These are phyloP conservation scores for Musa acuminata DNA, from an alignment of 176 grass and related monocot genomes.

Conservation along the genomic window DNA sequence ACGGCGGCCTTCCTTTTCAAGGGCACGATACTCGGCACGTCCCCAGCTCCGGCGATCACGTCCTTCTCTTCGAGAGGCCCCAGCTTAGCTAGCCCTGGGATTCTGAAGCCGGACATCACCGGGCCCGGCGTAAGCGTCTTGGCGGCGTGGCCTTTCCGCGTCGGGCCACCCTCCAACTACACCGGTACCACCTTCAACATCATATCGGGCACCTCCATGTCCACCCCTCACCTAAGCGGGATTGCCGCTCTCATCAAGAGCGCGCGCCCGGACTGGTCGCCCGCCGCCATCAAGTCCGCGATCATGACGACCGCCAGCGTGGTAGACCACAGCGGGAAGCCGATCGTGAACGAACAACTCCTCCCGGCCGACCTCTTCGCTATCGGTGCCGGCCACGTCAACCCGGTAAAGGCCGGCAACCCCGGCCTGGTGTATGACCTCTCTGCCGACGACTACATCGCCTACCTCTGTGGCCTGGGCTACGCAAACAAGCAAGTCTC, in stretches of 20 bases:
- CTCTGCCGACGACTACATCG: slow-evolving; percentile 22
- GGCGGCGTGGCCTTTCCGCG: slow-evolving; percentile 18
- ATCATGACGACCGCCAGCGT: slow-evolving; percentile 50
- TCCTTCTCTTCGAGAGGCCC: slow-evolving; percentile 10
- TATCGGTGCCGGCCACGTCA: slow-evolving; percentile 58
- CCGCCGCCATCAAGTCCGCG: slow-evolving; percentile 49
- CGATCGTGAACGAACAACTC: slow-evolving; percentile 23
- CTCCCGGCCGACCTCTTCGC: slow-evolving; percentile 11
- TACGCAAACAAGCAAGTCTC: not conserved
- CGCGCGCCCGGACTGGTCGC: slow-evolving; percentile 44
- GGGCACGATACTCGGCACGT: slow-evolving; percentile 12
- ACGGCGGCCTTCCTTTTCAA: slow-evolving; percentile 44
- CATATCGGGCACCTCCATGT: slow-evolving; percentile 55
- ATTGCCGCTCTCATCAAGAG: slow-evolving; percentile 51
- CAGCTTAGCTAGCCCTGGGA: slow-evolving; percentile 19
- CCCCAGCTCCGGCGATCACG: slow-evolving; percentile 5
- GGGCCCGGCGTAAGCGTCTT: slow-evolving; percentile 38
- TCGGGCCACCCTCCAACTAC: too few relatives aligned
- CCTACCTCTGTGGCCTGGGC: slow-evolving; percentile 46
- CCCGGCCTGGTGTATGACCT: slow-evolving; percentile 69
- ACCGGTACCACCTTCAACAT: slow-evolving; percentile 19
- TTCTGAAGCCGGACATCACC: slow-evolving; percentile 57
- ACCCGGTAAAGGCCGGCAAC: slow-evolving; percentile 35
- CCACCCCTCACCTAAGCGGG: slow-evolving; percentile 51
- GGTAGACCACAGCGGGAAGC: slow-evolving; percentile 27